These are phyloP conservation scores for Eucalyptus sp. DNA, from an alignment of 345 rosid species.

Conservation along the genomic window DNA sequence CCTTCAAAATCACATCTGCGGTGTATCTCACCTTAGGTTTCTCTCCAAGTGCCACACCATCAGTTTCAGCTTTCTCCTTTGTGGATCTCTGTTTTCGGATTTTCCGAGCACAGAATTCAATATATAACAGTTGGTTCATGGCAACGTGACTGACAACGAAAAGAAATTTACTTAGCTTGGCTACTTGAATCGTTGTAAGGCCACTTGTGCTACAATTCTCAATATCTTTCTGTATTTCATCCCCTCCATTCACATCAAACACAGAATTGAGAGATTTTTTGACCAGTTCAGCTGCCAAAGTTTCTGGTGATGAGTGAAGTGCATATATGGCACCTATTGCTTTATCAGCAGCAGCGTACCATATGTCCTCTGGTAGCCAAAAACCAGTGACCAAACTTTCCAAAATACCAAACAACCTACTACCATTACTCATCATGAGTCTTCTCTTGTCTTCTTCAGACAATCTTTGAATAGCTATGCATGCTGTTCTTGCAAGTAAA, in stretches of 20 bases:
- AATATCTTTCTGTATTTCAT: slow-evolving; percentile 29
- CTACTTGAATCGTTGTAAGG: slow-evolving; percentile 50
- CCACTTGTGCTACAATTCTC: slow-evolving; percentile 6
- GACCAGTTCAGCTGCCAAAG: slow-evolving; percentile 50
- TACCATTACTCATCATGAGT: slow-evolving; percentile 60
- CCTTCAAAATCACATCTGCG: not conserved
- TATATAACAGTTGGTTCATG: slow-evolving; percentile 89
- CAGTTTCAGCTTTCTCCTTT: slow-evolving; percentile 30
- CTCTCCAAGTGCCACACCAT: slow-evolving; percentile 2
- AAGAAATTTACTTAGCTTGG: slow-evolving; percentile 74
- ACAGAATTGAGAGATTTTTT: slow-evolving; percentile 57
- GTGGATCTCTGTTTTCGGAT: slow-evolving; percentile 72
- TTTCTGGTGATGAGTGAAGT: slow-evolving; percentile 91
- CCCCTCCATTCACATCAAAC: slow-evolving; percentile 34
- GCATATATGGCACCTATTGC: slow-evolving; percentile 71
- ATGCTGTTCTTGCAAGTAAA: slow-evolving; percentile 85
- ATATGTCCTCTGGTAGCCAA: slow-evolving; percentile 86
- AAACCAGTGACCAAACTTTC: slow-evolving; percentile 70
- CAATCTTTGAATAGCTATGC: slow-evolving; percentile 82
- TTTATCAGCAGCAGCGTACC: slow-evolving; percentile 89
- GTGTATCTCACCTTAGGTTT: slow-evolving; percentile 25
- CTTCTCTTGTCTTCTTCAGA: slow-evolving; percentile 75
- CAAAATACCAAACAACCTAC: slow-evolving; percentile 55
- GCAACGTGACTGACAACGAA: slow-evolving; percentile 85
- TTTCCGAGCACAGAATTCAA: slow-evolving; percentile 79